Conservation (phyloP, 257 asterid genomes). For the Solanum gracilifrons region DNA sequence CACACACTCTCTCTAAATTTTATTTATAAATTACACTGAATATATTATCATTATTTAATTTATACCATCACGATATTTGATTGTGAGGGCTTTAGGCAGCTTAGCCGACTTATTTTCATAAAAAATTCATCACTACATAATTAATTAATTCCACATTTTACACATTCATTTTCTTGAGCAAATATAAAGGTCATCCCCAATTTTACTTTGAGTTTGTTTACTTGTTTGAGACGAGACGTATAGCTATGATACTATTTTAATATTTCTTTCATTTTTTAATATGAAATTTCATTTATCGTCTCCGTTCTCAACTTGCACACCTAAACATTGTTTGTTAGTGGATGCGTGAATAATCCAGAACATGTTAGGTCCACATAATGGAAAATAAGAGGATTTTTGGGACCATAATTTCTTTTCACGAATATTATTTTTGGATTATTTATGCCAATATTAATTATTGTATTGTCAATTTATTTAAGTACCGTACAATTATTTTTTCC, state of each 20-base stretch:
- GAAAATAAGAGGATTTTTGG: not conserved
- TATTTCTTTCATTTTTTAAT: not conserved
- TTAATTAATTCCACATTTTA: not conserved
- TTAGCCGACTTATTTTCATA: not conserved
- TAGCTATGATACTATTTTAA: not conserved
- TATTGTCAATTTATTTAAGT: not conserved
- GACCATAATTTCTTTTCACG: not conserved
- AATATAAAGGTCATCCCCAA: not conserved
- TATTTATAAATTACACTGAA: not conserved
- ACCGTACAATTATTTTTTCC: not conserved
- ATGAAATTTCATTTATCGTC: accelerated
- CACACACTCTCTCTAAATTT: not conserved
- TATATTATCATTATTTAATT: not conserved
- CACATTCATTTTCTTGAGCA: not conserved
- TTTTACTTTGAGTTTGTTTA: not conserved
- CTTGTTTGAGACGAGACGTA: not conserved
- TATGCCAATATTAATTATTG: not conserved
- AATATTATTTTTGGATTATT: not conserved
- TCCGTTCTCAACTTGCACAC: not conserved
- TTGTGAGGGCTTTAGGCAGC: not conserved
- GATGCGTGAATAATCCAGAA: not conserved
- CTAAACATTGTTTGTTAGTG: too few relatives aligned
- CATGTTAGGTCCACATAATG: not conserved
- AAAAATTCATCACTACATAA: not conserved
- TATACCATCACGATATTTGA: not conserved